Percentiles rank a stretch among this genome's conserved stretches.
phyloP scores from a whole-genome alignment of 2,329 filamentous ascomycete species.

The Madurella mycetomatis region DNA sequence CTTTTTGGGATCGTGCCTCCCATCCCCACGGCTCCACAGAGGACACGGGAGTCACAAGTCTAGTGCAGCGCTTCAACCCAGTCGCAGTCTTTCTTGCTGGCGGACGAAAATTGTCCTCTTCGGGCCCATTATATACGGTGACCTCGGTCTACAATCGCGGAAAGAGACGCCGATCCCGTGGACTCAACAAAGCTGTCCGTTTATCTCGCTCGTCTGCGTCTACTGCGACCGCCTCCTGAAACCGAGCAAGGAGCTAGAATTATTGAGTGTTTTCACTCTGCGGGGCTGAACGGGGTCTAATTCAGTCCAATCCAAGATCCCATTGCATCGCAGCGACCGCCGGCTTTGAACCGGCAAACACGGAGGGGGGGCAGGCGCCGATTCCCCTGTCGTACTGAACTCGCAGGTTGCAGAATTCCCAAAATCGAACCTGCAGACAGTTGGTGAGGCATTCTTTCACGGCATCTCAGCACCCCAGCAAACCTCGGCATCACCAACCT shows the following conservation, averaged over 20 bases:
- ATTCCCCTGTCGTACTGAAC: not conserved
- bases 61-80: not conserved
- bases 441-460: constrained; percentile 11
- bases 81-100: not conserved
- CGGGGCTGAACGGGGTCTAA: not conserved
- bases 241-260: not conserved
- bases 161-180: constrained; percentile 4
- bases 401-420: not conserved
- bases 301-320: not conserved
- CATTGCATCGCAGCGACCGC: not conserved
- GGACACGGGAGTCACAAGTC: constrained; percentile 5
- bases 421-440: constrained; percentile 7
- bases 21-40: constrained; percentile 14
- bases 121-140: not conserved
- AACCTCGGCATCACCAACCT: not conserved
- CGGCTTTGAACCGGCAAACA: not conserved
- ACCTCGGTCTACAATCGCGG: not conserved
- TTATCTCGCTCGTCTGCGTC: not conserved
- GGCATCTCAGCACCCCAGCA: not conserved
- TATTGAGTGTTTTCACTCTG: not conserved
- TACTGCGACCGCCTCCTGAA: not conserved
- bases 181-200: not conserved
- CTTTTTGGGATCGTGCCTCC: not conserved
- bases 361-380: not conserved
- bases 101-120: not conserved